Evolutionary conservation across 1,139 yeast genomes (phyloP), one percentile per base, ranked within the genome.

Genomic region (Starmera stellimalicola): DNA sequence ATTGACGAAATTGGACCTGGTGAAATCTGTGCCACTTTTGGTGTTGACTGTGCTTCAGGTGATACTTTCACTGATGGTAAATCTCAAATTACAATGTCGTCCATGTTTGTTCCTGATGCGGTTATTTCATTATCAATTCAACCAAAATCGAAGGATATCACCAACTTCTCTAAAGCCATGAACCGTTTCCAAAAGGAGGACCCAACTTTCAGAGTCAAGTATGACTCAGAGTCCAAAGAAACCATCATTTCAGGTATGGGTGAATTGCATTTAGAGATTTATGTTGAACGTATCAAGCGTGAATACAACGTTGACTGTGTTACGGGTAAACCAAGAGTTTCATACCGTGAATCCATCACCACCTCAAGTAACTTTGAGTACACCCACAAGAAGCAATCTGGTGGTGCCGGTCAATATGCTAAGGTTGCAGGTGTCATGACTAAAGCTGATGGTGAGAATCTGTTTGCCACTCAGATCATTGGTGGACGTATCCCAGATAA

Each of bases 331-430:
- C 99, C 98, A 33, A 96, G 88, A 66, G 98, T 93, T 31, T 85
- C 98, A 17, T 93, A 91, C 65, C 80, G 99, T 62, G 99, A 93
- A 65, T 81, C 98, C 27, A 77, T 91, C 44, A 68, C 84, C 27
- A 58, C 70, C 6, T 66, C 82, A 27, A 70, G 91, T 18, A 68
- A 75, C n/a, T 88, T 91, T 54, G 97, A 91, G 57, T 85, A 76
- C 65, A 83, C 95, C 23, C 97, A 88, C 68, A 91, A 91, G 72
- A 88, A 88, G 58, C 99, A 91, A 68, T 75, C 93, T 54, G 99
- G 99, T 61, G 99, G 99, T 72, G 94, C 98, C 45, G 99, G 99
- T 65, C 99, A 91, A 67, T 91, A 78, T 57, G 98, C 95, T 62
- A 79, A 93, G 65, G 96, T 91, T 50, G 83, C 88, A 61, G 99